Conservation (phyloP, 139 green algal species). For the Coelastrella sp. region DNA sequence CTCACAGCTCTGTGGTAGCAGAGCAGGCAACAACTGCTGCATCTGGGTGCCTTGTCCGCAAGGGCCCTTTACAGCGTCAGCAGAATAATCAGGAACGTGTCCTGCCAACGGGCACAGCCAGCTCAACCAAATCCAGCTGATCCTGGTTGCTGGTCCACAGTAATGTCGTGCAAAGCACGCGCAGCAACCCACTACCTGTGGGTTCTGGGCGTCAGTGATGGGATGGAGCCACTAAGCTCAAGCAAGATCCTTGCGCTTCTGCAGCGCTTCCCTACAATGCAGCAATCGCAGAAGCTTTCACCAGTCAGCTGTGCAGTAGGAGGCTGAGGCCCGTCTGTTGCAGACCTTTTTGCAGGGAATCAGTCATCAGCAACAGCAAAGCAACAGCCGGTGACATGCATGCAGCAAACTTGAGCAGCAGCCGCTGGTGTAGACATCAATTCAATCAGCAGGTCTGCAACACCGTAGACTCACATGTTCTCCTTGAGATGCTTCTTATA, state of each 20-base stretch:
- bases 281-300: background rate
- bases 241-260: conserved; percentile 50
- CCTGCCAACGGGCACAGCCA: no score
- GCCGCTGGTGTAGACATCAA: no score
- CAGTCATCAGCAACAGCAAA: no score
- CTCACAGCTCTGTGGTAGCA: background rate
- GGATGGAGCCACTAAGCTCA: background rate
- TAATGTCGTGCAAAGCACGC: no score
- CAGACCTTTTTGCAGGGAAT: no score
- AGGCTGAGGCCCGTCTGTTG: no score
- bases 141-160: no score
- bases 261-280: conserved; percentile 25
- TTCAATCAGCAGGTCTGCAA: no score
- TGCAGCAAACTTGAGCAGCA: no score
- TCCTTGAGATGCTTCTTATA: conserved; percentile 92
- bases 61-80: background rate
- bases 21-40: background rate
- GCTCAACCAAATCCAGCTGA: background rate
- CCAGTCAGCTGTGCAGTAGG: background rate
- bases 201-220: background rate
- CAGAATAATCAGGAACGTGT: background rate
- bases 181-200: no score
- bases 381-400: no score
- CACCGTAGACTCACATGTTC: conserved; percentile 31
- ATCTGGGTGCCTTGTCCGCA: background rate